Base-by-base conservation (phyloP, 495 filamentous ascomycete genomes). In the Neurospora sp. region DNA sequence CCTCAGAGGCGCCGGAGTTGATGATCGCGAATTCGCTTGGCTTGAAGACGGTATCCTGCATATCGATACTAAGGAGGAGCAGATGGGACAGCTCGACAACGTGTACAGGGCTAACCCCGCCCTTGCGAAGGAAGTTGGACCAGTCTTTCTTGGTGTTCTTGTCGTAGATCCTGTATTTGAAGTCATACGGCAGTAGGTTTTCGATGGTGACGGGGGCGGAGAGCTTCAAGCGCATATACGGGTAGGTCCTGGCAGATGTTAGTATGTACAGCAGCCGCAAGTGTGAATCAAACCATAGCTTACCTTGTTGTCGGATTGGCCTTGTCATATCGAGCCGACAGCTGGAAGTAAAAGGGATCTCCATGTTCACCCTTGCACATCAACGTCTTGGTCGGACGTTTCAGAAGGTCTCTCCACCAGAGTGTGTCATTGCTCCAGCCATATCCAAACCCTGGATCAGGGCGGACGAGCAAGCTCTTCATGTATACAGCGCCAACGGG, bases 151-250 rank as follows among this genome's bases (percentile, higher is more conserved):
- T 94, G 0, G 94, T 98, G 80, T 96, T 96, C 84, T 94, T 97
- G 83, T 99, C 96, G 78, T 98, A 98, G 31, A 99, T 98, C 71
- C 94, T 89, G 79, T 98, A 98, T 80, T 98, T 98, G 90, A 99
- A 99, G 82, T 98, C 96, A 77, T 92, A 98, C 0, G 96, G 96
- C 37, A 99, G 85, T 37, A 99, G 85, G 77, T 99, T 99, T 78
- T 99, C 94, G 14, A 99, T 86, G 75, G 97, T 94, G 65, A 99
- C 88, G 0, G 96, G 96, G 18, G 96, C 94, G 35, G 92, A 94
- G 35, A 99, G 88, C 71, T 92, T 90, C 68, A 99, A 84, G 71
- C 90, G 89, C 96, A 98, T 98, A 80, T 97, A 96, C 5, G 96
- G 96, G 79, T 99, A 99, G 72, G 90, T 86, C 74, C 89, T 91